Base-by-base conservation (phyloP, 371 early-diverging fungal genomes). In the Mortierella sp. region DNA sequence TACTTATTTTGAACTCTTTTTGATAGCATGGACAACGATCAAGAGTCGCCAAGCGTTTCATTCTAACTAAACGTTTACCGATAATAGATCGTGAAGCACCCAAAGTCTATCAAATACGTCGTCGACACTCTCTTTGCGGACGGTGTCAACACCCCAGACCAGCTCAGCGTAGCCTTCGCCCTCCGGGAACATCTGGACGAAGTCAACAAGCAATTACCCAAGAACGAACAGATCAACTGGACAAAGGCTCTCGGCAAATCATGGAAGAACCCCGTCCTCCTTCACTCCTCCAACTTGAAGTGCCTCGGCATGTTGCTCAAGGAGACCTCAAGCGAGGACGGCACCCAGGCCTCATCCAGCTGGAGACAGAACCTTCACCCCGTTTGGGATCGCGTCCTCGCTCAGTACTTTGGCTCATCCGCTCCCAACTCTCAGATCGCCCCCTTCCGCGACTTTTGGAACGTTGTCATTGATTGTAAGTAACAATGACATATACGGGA, bases 361-460 rank as follows among this genome's bases (percentile, higher is more conserved):
- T 95, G 95, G 95, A 91, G 91, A 56, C 95, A 96, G 56, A 93
- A 95, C 79, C 89, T 96, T 55, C 97, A 97, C 83, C 93, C 94
- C 6, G 94, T 95, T 41, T 97, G 97, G 96, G 92, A 93, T 78
- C 91, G 91, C 68, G 84, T 95, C 55, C 90, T 95, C 70, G 89
- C 89, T 41, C 80, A 89, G 55, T 95, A 94, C 83, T 91, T 84
- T 54, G 68, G 75, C 68, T 12, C 82, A 12, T 18, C 83, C 16
- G 54, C 75, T 8, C 75, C 77, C 4, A 74, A 74, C 38, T 48
- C 83, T 2, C 81, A 77, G 70, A 88, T 87, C 44, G 93, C 93
- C 29, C 85, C 92, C 41, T 95, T 98, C 83, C 89, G 90, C 73
- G 93, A 93, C 76, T 95, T 98, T 74, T 98, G 99, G 99, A 90